phyloP scores from a whole-genome alignment of 2,329 filamentous ascomycete species.

The Pseudocercospora vitis region DNA sequence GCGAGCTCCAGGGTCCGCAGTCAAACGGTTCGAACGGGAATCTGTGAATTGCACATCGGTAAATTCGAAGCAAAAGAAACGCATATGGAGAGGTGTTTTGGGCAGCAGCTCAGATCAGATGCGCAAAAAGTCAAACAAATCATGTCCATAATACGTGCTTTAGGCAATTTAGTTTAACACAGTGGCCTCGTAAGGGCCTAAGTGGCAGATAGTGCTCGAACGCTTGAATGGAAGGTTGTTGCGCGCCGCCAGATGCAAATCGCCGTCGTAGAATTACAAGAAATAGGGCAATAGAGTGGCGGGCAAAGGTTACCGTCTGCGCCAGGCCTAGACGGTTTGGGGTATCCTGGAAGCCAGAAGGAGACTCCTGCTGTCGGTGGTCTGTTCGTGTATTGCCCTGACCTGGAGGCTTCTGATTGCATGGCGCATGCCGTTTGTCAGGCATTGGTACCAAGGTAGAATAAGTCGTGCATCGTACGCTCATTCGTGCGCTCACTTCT shows the following conservation, averaged over 20 bases:
- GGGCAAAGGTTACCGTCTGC: slow-evolving; percentile 5
- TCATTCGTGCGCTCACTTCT: slow-evolving; percentile 25
- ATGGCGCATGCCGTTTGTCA: neutral
- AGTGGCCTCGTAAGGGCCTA: too few relatives aligned
- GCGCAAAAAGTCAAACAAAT: neutral
- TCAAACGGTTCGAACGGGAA: slow-evolving; percentile 19
- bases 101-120: neutral
- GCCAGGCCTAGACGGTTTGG: slow-evolving; percentile 4
- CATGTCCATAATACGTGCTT: neutral
- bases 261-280: slow-evolving; percentile 6
- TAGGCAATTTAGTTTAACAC: slow-evolving; percentile 1
- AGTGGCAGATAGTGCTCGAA: slow-evolving; percentile 7
- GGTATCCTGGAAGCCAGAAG: slow-evolving; percentile 10
- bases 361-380: slow-evolving; percentile 5
- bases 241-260: slow-evolving; percentile 2
- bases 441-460: neutral
- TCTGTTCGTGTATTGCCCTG: slow-evolving; percentile 6
- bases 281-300: slow-evolving; percentile 7
- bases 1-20: slow-evolving; percentile 26
- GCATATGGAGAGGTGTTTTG: neutral
- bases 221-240: slow-evolving; percentile 5
- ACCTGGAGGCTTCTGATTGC: slow-evolving; percentile 4
- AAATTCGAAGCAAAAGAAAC: neutral
- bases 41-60: slow-evolving; percentile 5
- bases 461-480: neutral